These are phyloP conservation scores for Picea glauca DNA, from an alignment of 75 land plant species.

Conservation along the genomic window DNA sequence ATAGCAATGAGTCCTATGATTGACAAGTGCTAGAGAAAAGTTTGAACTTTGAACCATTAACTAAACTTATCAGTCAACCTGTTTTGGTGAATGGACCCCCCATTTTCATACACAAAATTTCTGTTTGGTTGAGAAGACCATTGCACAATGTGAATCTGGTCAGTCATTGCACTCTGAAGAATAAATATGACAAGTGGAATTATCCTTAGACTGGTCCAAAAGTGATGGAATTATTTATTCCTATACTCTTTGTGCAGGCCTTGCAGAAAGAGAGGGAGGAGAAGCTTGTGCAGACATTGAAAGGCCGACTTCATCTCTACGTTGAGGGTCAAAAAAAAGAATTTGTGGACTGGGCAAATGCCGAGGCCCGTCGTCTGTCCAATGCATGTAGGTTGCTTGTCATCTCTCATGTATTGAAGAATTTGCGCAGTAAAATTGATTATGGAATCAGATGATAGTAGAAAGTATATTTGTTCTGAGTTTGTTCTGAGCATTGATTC, in stretches of 20 bases:
- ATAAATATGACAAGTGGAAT: not conserved
- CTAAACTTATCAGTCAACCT: not conserved
- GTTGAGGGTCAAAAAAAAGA: conserved; percentile 42
- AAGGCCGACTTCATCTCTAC: conserved; percentile 54
- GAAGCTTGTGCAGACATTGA: conserved; percentile 51
- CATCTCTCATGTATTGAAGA: not conserved
- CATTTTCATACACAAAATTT: no score
- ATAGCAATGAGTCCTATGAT: not conserved
- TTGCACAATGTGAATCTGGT: not conserved
- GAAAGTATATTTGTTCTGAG: not conserved
- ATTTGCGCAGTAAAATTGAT: not conserved
- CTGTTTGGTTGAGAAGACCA: not conserved
- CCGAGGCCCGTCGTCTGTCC: conserved; percentile 69
- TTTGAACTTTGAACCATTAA: not conserved
- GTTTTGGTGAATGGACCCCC: no score
- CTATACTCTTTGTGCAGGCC: conserved; percentile 32
- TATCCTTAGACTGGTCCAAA: not conserved
- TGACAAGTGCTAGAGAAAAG: not conserved
- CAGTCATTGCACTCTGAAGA: not conserved
- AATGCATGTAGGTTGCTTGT: conserved; percentile 52
- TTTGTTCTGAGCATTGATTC: not conserved
- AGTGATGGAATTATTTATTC: not conserved
- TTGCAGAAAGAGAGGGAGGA: conserved; percentile 78
- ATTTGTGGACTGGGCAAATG: conserved; percentile 67
- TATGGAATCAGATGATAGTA: not conserved